phyloP scores from a whole-genome alignment of 495 filamentous ascomycete genomes.

The Xanthoparmelia taractica region DNA sequence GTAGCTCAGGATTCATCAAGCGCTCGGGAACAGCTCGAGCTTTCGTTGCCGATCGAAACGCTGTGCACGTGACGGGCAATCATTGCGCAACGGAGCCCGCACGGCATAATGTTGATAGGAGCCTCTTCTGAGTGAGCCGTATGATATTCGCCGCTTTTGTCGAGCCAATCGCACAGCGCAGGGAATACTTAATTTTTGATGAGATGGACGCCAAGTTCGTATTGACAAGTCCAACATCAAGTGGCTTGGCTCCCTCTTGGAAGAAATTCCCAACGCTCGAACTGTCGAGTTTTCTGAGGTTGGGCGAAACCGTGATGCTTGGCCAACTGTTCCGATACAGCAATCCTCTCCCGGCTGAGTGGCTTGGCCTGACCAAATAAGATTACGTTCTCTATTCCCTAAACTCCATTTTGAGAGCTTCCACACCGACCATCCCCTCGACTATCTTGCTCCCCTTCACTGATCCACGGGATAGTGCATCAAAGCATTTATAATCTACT shows the following conservation, averaged over 20 bases:
- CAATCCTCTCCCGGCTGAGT: background rate
- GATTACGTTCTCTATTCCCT: background rate
- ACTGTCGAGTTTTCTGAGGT: background rate
- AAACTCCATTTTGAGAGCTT: background rate
- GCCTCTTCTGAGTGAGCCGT: background rate
- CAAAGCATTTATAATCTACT: background rate
- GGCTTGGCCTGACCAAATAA: background rate
- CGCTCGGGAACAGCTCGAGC: background rate
- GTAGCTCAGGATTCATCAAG: background rate
- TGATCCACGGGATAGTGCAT: background rate
- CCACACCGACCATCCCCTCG: background rate
- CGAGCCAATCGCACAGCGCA: background rate
- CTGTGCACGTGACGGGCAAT: background rate
- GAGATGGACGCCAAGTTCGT: background rate
- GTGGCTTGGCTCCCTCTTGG: no score
- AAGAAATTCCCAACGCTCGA: background rate
- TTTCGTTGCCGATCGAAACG: background rate
- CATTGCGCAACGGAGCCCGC: background rate
- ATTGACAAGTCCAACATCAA: background rate
- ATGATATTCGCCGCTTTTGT: background rate
- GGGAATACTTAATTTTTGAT: background rate
- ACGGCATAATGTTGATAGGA: background rate
- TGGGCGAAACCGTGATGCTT: background rate
- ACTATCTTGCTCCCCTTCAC: background rate
- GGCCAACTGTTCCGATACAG: background rate